phyloP scores from a whole-genome alignment of 1,284 basidiomycete species.

The Naganishia sp. region DNA sequence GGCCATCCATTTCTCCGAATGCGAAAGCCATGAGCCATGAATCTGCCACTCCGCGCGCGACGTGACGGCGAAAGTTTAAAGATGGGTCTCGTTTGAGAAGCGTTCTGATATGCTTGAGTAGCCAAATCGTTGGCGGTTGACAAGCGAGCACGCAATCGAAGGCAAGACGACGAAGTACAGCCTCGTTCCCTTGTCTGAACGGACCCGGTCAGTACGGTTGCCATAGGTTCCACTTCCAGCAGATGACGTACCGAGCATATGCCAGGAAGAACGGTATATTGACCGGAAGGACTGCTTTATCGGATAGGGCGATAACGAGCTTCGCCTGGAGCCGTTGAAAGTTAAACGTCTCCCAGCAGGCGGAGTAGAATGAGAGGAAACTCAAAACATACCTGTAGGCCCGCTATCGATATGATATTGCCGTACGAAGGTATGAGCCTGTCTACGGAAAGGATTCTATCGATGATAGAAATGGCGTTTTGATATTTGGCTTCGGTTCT shows the following conservation, averaged over 20 bases:
- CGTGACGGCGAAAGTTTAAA: conserved; percentile 75
- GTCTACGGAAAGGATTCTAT: conserved; percentile 92
- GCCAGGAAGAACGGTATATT: conserved; percentile 81
- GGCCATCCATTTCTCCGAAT: conserved; percentile 76
- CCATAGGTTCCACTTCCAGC: background rate
- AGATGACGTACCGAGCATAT: conserved; percentile 56
- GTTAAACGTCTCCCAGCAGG: background rate
- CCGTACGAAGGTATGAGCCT: conserved; percentile 91
- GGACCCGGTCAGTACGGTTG: conserved; percentile 5
- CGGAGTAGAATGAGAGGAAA: conserved; percentile 38
- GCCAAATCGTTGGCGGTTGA: conserved; percentile 61
- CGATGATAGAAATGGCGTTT: conserved; percentile 75
- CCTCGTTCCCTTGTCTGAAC: conserved; percentile 84
- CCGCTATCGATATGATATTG: conserved; percentile 88
- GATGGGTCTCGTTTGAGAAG: conserved; percentile 86
- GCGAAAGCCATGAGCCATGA: conserved; percentile 83
- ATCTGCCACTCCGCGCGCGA: conserved; percentile 81
- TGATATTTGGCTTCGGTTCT: conserved; percentile 59
- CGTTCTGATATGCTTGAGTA: conserved; percentile 87
- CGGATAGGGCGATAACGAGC: conserved; percentile 69
- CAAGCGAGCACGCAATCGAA: conserved; percentile 92
- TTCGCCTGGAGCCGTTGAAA: conserved; percentile 12
- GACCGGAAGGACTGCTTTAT: conserved; percentile 77
- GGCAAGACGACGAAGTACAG: conserved; percentile 84
- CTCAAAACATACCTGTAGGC: conserved; percentile 68